Evolutionary conservation across 805 yeast genomes (phyloP).

Genomic region (Isabelozyma rhagii): DNA sequence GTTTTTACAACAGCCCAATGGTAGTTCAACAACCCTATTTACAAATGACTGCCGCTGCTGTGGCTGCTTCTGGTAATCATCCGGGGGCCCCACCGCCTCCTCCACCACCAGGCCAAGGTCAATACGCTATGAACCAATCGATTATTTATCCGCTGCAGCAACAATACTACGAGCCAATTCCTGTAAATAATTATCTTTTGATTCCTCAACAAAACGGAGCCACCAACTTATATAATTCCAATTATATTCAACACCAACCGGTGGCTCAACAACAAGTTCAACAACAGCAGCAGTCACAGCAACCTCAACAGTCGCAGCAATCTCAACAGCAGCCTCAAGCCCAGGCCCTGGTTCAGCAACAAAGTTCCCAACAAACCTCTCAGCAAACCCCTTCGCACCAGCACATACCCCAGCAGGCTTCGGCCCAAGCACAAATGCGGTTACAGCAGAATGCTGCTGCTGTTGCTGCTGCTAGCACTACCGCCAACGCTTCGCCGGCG

Average conservation of each 20-base stretch:
- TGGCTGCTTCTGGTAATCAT: not conserved
- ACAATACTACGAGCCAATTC: constrained; percentile 10
- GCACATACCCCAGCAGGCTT: constrained; percentile 9
- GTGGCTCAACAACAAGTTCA: constrained; percentile 4
- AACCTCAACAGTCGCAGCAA: not conserved
- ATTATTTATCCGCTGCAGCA: constrained; percentile 2
- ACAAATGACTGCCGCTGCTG: not conserved
- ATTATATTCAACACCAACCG: constrained; percentile 1
- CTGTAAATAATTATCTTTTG: constrained; percentile 19
- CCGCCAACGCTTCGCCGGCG: constrained; percentile 2
- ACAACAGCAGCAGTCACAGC: not conserved
- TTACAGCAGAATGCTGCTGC: constrained; percentile 2
- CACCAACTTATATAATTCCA: constrained; percentile 2
- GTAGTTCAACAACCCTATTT: constrained; percentile 1
- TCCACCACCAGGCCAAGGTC: not conserved
- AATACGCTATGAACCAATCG: not conserved
- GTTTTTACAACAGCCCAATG: not conserved
- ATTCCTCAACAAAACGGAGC: constrained; percentile 12
- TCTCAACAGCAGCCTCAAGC: constrained; percentile 3
- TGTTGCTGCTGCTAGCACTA: constrained; percentile 2
- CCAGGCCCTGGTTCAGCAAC: constrained; percentile 6
- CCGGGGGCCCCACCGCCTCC: not conserved
- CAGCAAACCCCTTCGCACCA: constrained; percentile 1
- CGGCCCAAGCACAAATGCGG: constrained; percentile 8
- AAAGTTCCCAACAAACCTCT: not conserved